Base-by-base conservation (phyloP, 2,329 filamentous ascomycete genomes). In the Penicillium sp. region DNA sequence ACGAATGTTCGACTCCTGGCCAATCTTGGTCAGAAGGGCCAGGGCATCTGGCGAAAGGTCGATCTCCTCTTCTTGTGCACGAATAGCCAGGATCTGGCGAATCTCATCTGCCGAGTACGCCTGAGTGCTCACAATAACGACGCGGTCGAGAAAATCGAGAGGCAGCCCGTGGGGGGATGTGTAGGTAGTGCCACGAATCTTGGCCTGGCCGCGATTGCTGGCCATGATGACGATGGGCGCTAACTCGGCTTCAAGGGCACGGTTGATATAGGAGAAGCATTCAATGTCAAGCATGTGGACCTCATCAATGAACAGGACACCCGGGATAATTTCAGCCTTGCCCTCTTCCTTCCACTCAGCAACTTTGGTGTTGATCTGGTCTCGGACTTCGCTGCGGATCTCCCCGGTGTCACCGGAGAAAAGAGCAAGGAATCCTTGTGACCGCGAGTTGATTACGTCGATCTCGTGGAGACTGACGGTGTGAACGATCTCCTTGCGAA, bases 201-300 rank as follows among this genome's bases (percentile, higher is more conserved):
- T 84, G 25, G 93, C 87, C 66, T 89, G 81, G 50, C 93, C 93
- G 45, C 93, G 80, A 73, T 98, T 98, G 76, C 87, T 94, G 39
- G 93, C 93, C 93, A 98, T 98, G 70, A 98, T 98, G 66, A 98
- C 90, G 51, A 98, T 90, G 26, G 93, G 93, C 1, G 93, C 89
- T 20, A 98, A 78, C 58, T 97, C 89, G 45, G 90, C 88, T 70
- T 98, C 93, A 30, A 98, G 77, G 1, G 93, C 93, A 36, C 93
- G 86, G 74, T 98, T 98, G 76, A 98, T 85, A 74, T 94, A 98
- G 30, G 89, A 94, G 75, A 95, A 98, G 74, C 91, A 97, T 69
- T 98, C 93, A 51, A 97, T 96, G 65, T 98, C 93, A 42, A 98
- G 86, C 91, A 98, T 97, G 75, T 98, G 93, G 4, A 98, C 91